Evolutionary conservation across 805 yeast genomes (phyloP), one percentile per base, ranked within the genome.

Genomic region (Brettanomyces nanus): DNA sequence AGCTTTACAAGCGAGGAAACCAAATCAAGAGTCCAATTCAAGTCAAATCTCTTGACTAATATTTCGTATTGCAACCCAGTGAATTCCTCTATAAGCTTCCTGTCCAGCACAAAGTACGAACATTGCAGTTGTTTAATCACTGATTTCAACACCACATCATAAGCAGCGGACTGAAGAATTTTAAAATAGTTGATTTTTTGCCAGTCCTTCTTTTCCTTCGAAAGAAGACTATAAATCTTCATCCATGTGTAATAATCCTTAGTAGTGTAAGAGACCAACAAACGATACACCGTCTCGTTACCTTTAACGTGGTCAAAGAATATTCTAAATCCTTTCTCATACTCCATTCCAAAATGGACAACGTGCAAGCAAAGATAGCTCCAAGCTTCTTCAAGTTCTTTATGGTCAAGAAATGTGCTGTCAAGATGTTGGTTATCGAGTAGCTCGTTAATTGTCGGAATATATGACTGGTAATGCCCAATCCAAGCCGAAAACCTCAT

Each of bases 391-490:
- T 53, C 51, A 1, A 49, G 41, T 45, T 72, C 77, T 0, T 45
- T 47, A 1, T 34, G 27, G 0, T 49, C 42, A 19, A 35, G 11
- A 19, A 32, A n/a, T 13, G 7, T n/a, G 29, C 14, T 5, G 15
- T 25, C 14, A 5, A 22, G 10, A 4, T 45, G 42, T 13, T 55
- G 52, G 9, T 46, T 47, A 6, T 52, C 52, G 19, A 74, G 50
- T 19, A 76, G 46, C 41, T 65, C 66, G 28, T 54, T 51, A n/a
- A 75, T 63, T 20, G 74, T 59, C 2, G 84, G 81, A 4, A 75
- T 40, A 45, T 73, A 77, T 1, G 80, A 65, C 42, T 73, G 73
- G 47, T 69, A 67, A 41, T 72, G 71, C 6, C 74, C 75, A 4
- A 63, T 47, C 3, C 62, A 54, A 0, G 72, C 61, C 1, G 75